Base-by-base conservation (phyloP, 441 rosid genomes). In the Sinapis alba region DNA sequence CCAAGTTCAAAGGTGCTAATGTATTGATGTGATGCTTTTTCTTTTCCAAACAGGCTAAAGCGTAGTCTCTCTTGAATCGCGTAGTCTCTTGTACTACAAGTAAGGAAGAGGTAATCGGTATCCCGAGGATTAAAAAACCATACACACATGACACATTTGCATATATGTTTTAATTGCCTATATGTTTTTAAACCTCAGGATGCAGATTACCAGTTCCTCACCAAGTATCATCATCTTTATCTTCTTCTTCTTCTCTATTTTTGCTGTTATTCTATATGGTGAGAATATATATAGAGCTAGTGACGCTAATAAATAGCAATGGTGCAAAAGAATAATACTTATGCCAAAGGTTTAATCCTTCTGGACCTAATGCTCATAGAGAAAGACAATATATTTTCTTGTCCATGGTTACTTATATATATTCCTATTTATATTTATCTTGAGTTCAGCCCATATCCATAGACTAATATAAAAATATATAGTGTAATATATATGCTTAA, bases 181-280 rank as follows among this genome's bases (percentile, higher is more conserved):
- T 36, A 68, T 18, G 32, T 68, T 80, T 87, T 86, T 79, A 88
- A 88, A 93, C 98, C 97, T 93, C 97, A 91, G 97, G 98, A 93
- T 91, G 97, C 98, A 93, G 98, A 91, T 93, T 93, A 91, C 87
- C 93, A 57, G 41, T 72, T 88, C 93, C 80, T 81, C 58, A 84
- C 80, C 88, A 84, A 80, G 68, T 78, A 69, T 11, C 70, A 47
- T 38, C 63, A 34, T 36, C 69, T 59, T 77, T 56, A 7, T 61
- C 38, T 50, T 58, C 24, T 51, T 18, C 56, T 1, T 34, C 6
- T 76, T 27, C 19, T 57, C 36, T 58, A 26, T 26, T 58, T 26
- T 12, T 24, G 10, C 19, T 61, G 69, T 19, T 68, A 38, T 62
- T 53, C 21, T 5, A 6, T n/a, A 53, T 51, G 51, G 34, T 62